A percentile compares a stretch with the other conserved stretches of the same genome.
phyloP scores from a whole-genome alignment of 1,284 basidiomycete genomes.

The Ganoderma multipileum region DNA sequence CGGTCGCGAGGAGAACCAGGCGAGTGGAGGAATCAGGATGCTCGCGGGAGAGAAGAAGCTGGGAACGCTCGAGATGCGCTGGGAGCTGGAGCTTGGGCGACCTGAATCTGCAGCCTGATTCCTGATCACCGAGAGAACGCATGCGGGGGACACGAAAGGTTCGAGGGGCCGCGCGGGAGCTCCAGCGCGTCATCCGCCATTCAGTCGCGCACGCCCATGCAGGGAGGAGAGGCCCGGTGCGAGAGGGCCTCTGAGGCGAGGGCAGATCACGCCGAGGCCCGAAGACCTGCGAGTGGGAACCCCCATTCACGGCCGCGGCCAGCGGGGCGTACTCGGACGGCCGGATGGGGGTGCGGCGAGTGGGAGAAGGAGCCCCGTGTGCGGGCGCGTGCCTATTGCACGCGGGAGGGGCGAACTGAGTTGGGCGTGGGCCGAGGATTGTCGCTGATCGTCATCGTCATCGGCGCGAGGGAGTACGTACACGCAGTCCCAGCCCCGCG shows the following conservation, averaged over 20 bases:
- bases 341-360: background rate
- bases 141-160: background rate
- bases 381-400: background rate
- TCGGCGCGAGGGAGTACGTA: background rate
- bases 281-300: background rate
- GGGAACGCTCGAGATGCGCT: background rate
- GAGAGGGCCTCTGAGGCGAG: background rate
- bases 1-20: background rate
- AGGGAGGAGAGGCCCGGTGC: constrained; percentile 1
- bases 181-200: background rate
- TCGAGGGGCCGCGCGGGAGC: background rate
- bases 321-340: background rate
- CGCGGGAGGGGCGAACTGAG: background rate
- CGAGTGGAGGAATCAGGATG: background rate
- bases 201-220: background rate
- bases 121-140: background rate
- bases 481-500: background rate
- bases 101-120: background rate
- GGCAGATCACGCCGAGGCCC: constrained; percentile 1
- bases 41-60: background rate
- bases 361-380: background rate
- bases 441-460: constrained; percentile 10
- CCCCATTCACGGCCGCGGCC: background rate
- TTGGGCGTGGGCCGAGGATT: constrained; percentile 3
- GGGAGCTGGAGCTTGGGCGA: background rate